Evolutionary conservation across 176 grass and related monocot species (phyloP), one percentile per base, ranked within the genome.

Genomic region (Canna indica): DNA sequence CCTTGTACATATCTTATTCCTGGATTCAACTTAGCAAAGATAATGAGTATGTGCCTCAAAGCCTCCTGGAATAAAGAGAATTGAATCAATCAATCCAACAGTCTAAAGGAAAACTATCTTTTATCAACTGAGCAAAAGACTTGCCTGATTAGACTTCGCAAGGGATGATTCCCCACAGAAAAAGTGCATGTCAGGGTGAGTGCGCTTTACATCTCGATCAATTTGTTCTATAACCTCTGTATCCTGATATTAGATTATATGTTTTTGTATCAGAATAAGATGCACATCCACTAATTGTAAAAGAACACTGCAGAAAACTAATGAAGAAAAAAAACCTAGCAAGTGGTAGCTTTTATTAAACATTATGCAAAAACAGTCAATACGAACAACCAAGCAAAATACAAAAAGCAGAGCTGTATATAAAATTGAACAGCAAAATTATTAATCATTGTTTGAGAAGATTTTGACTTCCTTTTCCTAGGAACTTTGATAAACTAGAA

Each of bases 1-100:
- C 88, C 92, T 87, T 89, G 92, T 31, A 96, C 92, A 72, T 96
- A 96, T 89, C 88, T 82, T 79, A 89, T 84, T 64, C 92, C 85
- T 70, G 81, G 83, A 86, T 96, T 91, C 34, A 96, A 70, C 75
- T 96, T 96, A 39, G 92, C 88, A 76, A 86, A 96, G 35, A 96
- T 84, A 68, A 91, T 59, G 31, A 91, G 75, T 71, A 85, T 42
- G 75, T 86, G 80, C 73, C 78, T 88, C 71, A 96, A 70, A 50
- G 83, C 88, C 66, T 81, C 83, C 92, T 96, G 80, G 17, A 57
- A 48, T 73, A 26, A 53, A 74, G 50, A 30, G 72, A 20, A 64
- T 71, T 82, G 24, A 35, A 75, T 79, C 39, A 84, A 72, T 65
- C 58, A 82, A 0, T 47, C 14, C 13, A 50, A 70, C 42, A 50